A percentile compares a stretch with the other conserved stretches of the same genome.
phyloP scores from a whole-genome alignment of 2,329 filamentous ascomycete genomes.

The Stromatinia cepivora region DNA sequence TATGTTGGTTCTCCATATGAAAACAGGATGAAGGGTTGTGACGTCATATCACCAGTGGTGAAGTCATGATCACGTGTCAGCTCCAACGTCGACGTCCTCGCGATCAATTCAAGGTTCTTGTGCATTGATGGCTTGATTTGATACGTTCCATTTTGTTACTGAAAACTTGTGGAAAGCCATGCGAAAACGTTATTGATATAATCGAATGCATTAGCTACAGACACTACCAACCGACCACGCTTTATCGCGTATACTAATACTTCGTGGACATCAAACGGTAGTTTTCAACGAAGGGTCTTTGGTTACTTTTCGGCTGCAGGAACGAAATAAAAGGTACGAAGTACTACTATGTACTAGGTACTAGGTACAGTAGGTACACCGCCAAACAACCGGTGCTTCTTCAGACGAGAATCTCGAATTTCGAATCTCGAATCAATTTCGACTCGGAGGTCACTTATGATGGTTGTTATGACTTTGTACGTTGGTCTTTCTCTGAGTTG shows the following conservation, averaged over 20 bases:
- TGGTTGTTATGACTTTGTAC: background rate
- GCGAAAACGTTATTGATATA: too few relatives aligned
- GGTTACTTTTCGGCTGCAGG: conserved; percentile 3
- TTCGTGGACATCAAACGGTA: background rate
- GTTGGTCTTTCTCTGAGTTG: conserved; percentile 1
- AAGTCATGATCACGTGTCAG: conserved; percentile 14
- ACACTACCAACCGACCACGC: background rate
- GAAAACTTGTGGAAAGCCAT: background rate
- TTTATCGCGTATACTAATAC: background rate
- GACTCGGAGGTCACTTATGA: background rate
- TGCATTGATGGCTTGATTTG: background rate
- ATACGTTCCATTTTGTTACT: background rate
- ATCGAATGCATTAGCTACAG: background rate
- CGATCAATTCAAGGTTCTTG: background rate
- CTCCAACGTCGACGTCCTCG: background rate
- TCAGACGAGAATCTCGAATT: background rate
- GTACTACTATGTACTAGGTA: background rate
- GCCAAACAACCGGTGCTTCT: background rate
- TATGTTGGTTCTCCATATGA: conserved; percentile 1
- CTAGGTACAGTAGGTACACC: background rate
- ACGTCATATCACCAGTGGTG: conserved; percentile 6
- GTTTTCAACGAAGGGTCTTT: background rate
- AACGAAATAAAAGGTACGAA: background rate
- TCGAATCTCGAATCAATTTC: background rate
- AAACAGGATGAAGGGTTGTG: conserved; percentile 14